Percentiles rank a stretch among this genome's conserved stretches.
Evolutionary conservation across 2,329 filamentous ascomycete species (phyloP).

Genomic region (Curvularia sp.): DNA sequence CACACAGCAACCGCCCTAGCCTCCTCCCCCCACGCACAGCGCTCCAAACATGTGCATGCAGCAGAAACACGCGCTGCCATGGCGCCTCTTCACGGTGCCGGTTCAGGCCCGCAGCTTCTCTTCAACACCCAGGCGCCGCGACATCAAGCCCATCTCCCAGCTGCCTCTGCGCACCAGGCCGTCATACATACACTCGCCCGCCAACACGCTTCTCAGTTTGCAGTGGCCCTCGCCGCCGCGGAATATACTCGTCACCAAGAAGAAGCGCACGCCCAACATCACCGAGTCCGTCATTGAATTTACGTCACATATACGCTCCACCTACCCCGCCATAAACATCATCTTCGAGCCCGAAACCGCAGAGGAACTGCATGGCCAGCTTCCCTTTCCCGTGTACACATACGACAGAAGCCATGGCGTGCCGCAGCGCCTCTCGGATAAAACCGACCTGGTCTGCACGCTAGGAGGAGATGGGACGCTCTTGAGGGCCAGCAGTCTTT

Average conservation of each 20-base stretch:
- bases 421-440: conserved; percentile 65
- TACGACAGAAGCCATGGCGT: conserved; percentile 47
- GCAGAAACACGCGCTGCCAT: conserved; percentile 34
- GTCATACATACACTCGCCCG: conserved; percentile 59
- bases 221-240: conserved; percentile 73
- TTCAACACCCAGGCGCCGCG: conserved; percentile 27
- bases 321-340: conserved; percentile 81
- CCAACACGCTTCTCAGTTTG: conserved; percentile 68
- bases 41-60: conserved; percentile 29
- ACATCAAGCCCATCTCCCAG: conserved; percentile 41
- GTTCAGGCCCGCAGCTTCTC: conserved; percentile 35
- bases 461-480: conserved; percentile 95
- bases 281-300: conserved; percentile 66
- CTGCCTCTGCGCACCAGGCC: conserved; percentile 47
- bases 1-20: conserved; percentile 11
- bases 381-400: conserved; percentile 70
- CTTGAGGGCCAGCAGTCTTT: conserved; percentile 82
- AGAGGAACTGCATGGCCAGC: conserved; percentile 69
- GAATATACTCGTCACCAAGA: conserved; percentile 74
- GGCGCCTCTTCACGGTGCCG: conserved; percentile 27
- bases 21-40: neutral
- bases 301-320: conserved; percentile 73
- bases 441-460: conserved; percentile 87
- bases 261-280: conserved; percentile 64
- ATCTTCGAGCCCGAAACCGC: conserved; percentile 84